phyloP scores from a whole-genome alignment of 1,139 yeast species.

The Pichia sp. region DNA sequence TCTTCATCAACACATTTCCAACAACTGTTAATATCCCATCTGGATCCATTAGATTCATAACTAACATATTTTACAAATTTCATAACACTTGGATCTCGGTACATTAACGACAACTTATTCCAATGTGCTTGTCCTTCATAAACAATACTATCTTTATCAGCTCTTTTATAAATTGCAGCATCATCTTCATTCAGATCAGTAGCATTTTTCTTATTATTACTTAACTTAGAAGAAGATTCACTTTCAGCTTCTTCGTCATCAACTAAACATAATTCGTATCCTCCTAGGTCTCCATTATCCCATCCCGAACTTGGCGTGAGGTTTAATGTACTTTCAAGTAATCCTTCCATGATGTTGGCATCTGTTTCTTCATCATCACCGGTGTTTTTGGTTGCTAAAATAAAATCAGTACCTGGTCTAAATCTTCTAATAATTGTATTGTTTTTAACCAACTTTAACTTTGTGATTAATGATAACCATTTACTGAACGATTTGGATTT shows the following conservation, averaged over 20 bases:
- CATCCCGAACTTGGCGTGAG: constrained; percentile 78
- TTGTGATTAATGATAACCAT: constrained; percentile 63
- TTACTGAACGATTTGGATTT: constrained; percentile 57
- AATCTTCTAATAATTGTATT: constrained; percentile 75
- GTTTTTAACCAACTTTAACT: constrained; percentile 57
- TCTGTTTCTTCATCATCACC: constrained; percentile 37
- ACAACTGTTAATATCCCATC: constrained; percentile 85
- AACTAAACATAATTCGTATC: constrained; percentile 86
- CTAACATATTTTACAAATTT: constrained; percentile 92
- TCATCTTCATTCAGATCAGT: constrained; percentile 44
- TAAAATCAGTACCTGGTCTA: constrained; percentile 92
- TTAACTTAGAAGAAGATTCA: background rate
- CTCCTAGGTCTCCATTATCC: constrained; percentile 87
- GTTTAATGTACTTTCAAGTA: constrained; percentile 63
- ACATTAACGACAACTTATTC: constrained; percentile 72
- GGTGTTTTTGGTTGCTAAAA: constrained; percentile 64
- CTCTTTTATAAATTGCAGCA: constrained; percentile 51
- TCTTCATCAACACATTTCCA: constrained; percentile 57
- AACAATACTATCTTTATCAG: constrained; percentile 69
- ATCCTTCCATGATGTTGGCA: constrained; percentile 38
- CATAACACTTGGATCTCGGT: constrained; percentile 77
- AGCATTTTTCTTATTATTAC: constrained; percentile 34
- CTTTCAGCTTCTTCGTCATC: constrained; percentile 40
- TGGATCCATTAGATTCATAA: constrained; percentile 76
- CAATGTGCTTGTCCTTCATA: constrained; percentile 77